phyloP scores from a whole-genome alignment of 164 flowering plant species.

The Houttuynia cordata region DNA sequence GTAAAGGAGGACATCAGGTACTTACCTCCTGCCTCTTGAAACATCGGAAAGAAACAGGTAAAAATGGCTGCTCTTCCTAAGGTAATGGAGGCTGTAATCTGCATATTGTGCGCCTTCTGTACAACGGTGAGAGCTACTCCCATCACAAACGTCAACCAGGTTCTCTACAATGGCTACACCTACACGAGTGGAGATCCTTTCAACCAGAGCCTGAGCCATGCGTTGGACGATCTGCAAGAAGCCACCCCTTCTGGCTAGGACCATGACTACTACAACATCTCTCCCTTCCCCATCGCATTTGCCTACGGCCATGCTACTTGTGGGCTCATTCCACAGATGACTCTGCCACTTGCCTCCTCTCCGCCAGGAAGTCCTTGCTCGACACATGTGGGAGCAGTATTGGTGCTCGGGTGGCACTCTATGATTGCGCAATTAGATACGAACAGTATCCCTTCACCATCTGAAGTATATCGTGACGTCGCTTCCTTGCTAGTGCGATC shows the following conservation, averaged over 20 bases:
- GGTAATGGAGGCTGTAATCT: constrained; percentile 1
- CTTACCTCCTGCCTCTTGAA: background rate
- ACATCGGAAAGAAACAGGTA: background rate
- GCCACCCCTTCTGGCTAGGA: constrained; percentile 21
- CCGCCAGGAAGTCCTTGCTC: constrained; percentile 26
- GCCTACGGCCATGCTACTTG: constrained; percentile 60
- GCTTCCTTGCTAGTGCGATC: background rate
- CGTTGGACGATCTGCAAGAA: constrained; percentile 25
- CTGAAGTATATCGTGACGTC: background rate
- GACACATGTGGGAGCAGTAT: constrained; percentile 25
- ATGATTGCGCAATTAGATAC: constrained; percentile 48
- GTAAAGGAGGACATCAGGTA: too few species aligned
- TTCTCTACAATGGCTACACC: constrained; percentile 35
- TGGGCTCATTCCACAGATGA: constrained; percentile 23
- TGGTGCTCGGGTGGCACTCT: constrained; percentile 40
- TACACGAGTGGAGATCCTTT: constrained; percentile 46
- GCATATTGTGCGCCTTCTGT: constrained; percentile 7
- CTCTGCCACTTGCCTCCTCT: constrained; percentile 37
- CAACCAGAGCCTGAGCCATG: constrained; percentile 31
- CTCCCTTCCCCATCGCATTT: constrained; percentile 57
- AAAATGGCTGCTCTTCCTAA: constrained; percentile 12
- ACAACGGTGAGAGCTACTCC: constrained; percentile 17
- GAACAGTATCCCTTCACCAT: constrained; percentile 55
- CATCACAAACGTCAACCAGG: constrained; percentile 20
- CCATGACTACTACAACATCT: constrained; percentile 36